These are phyloP conservation scores for Elongisporangium senticosum DNA, from an alignment of 352 stramenopile genomes.

Conservation along the genomic window DNA sequence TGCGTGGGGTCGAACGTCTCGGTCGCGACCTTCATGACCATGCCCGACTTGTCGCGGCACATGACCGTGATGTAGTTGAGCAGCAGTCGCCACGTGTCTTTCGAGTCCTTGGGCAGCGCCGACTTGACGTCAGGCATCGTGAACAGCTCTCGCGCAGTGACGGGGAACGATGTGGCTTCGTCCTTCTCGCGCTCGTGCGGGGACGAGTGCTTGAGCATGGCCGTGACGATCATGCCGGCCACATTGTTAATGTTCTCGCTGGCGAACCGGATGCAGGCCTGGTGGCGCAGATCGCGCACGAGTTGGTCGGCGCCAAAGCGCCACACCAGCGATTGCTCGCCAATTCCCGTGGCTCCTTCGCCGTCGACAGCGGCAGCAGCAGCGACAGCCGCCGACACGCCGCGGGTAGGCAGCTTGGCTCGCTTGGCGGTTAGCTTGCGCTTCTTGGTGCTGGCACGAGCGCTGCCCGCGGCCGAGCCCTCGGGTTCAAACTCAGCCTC, in stretches of 20 bases:
- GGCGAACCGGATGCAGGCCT: constrained; percentile 73
- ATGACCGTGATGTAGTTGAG: constrained; percentile 89
- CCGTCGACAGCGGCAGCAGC: constrained; percentile 7
- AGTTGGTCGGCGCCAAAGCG: constrained; percentile 73
- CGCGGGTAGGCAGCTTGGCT: constrained; percentile 71
- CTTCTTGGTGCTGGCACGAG: constrained; percentile 41
- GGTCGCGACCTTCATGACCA: constrained; percentile 77
- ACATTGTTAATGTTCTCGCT: constrained; percentile 85
- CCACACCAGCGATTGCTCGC: constrained; percentile 76
- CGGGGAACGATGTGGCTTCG: constrained; percentile 68
- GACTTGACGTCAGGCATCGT: constrained; percentile 60
- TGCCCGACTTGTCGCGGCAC: constrained; percentile 85
- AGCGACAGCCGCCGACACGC: constrained; percentile 14
- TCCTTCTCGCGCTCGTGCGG: constrained; percentile 78
- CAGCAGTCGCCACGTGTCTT: constrained; percentile 78
- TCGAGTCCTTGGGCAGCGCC: constrained; percentile 64
- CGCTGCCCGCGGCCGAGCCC: constrained; percentile 13
- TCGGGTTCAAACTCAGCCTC: constrained; percentile 62
- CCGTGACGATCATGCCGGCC: constrained; percentile 65
- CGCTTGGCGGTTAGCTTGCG: constrained; percentile 60
- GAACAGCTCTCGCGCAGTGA: constrained; percentile 78
- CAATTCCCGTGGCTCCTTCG: constrained; percentile 21
- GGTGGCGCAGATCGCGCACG: constrained; percentile 74
- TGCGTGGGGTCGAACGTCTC: constrained; percentile 66
- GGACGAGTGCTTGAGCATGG: constrained; percentile 78